Evolutionary conservation across 495 filamentous ascomycete species (phyloP), one percentile per base, ranked within the genome.

Genomic region (Xanthoparmelia taractica): DNA sequence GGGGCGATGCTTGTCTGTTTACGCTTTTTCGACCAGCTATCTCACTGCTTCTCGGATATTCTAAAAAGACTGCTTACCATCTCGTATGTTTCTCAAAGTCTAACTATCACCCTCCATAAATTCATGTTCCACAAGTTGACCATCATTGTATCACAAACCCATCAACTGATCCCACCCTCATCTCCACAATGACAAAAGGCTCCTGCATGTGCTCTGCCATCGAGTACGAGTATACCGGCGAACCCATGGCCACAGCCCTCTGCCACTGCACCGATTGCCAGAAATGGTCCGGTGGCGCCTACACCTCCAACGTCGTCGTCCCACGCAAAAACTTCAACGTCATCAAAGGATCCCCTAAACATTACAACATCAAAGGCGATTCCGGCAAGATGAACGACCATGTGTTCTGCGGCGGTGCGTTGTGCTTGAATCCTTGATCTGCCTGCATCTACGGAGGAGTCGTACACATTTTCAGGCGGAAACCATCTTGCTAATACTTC

Each of bases 241-340:
- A 77, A 50, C 66, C 71, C 25, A 70, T 72, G 36, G 43, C 70
- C 10, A 67, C 70, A 7, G 78, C 77, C 25, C 70, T 81, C 38
- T 81, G 78, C 70, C 77, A 81, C 66, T 81, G 78, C 71, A 69
- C 63, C 15, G 78, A 79, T 58, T 81, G 77, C 67, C 77, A 80
- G 63, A 81, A 78, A 73, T 81, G 78, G 78, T 72, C 77, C 29
- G 77, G 78, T 56, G 69, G 73, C 48, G 74, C 76, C 25, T 81
- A 73, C 68, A 80, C 78, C 23, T 75, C 78, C 63, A 81, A 80
- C 60, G 75, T 73, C 6, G 73, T 80, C 11, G 77, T 80, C 25
- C 73, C 77, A 29, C 77, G 77, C 43, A 65, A 57, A 40, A 69
- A 60, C 58, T 74, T 80, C 68, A 72, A 71, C 23, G 66, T 79